phyloP scores from a whole-genome alignment of 108 stramenopile genomes.

The Schizochytrium sp. region DNA sequence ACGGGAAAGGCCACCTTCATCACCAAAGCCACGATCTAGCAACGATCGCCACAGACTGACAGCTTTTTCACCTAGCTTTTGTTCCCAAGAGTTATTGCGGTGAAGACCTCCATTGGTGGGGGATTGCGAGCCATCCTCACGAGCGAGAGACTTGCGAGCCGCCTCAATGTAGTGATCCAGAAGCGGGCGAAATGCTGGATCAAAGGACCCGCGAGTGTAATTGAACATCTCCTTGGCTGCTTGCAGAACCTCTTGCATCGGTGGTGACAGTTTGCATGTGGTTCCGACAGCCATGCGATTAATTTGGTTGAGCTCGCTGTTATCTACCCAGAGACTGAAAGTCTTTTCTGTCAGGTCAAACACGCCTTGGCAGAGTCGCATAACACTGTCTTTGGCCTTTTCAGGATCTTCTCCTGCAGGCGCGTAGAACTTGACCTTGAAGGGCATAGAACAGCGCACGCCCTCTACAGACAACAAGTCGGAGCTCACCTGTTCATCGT shows the following conservation, averaged over 20 bases:
- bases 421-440: slow-evolving; percentile 6
- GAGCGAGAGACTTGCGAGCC: slow-evolving; percentile 24
- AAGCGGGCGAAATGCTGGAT: slow-evolving; percentile 70
- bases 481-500: background rate
- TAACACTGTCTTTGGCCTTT: slow-evolving; percentile 49
- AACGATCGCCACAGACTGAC: slow-evolving; percentile 67
- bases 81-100: slow-evolving; percentile 50
- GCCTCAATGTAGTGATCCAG: slow-evolving; percentile 69
- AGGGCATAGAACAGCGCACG: slow-evolving; percentile 5
- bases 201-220: slow-evolving; percentile 71
- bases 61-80: slow-evolving; percentile 63
- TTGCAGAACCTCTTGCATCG: slow-evolving; percentile 67
- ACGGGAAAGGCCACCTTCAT: slow-evolving; percentile 65
- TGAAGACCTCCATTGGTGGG: background rate
- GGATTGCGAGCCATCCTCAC: background rate
- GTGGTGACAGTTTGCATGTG: slow-evolving; percentile 64
- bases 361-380: background rate
- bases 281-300: slow-evolving; percentile 64
- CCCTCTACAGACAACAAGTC: background rate
- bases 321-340: slow-evolving; percentile 67
- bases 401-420: background rate
- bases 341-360: slow-evolving; percentile 69
- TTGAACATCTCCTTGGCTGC: slow-evolving; percentile 69
- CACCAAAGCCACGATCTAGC: slow-evolving; percentile 65
- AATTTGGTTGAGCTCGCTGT: slow-evolving; percentile 70